phyloP scores from a whole-genome alignment of 2,329 filamentous ascomycete genomes.

The Colletotrichum echinochloae region DNA sequence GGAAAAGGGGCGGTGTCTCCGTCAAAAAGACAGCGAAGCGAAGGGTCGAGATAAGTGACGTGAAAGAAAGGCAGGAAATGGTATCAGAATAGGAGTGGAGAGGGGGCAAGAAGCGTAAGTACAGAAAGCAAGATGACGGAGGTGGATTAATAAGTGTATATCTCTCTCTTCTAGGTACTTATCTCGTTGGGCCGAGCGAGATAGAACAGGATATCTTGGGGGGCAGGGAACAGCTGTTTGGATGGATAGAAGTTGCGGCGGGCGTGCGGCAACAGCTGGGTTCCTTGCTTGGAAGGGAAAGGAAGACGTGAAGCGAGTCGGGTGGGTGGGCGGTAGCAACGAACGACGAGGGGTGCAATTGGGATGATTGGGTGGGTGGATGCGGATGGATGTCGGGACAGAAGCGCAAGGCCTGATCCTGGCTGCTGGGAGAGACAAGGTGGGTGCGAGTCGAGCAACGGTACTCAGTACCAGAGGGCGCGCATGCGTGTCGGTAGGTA shows the following conservation, averaged over 20 bases:
- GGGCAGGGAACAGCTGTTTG: constrained; percentile 37
- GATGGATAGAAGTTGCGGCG: constrained; percentile 29
- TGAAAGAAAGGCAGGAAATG: not conserved
- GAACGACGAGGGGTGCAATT: constrained; percentile 35
- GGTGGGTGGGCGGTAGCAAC: constrained; percentile 35
- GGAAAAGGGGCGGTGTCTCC: constrained; percentile 14
- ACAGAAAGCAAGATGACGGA: constrained; percentile 28
- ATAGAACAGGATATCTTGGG: constrained; percentile 1
- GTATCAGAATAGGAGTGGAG: constrained; percentile 26
- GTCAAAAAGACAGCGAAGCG: constrained; percentile 31
- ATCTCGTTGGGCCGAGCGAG: constrained; percentile 18
- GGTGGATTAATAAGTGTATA: constrained; percentile 32
- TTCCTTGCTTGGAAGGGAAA: constrained; percentile 29
- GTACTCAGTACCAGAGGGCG: not conserved
- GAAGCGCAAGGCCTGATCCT: constrained; percentile 20
- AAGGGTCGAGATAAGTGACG: not conserved
- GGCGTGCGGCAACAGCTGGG: constrained; percentile 23
- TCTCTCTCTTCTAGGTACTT: too few relatives aligned
- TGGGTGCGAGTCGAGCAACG: constrained; percentile 17
- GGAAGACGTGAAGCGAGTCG: constrained; percentile 11
- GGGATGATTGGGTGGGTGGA: constrained; percentile 35
- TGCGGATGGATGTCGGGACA: constrained; percentile 31
- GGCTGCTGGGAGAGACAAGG: constrained; percentile 25
- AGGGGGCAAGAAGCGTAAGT: constrained; percentile 5
- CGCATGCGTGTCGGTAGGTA: not conserved